Conservation (phyloP, 2,329 filamentous ascomycete species). For the Venturia pyrina region DNA sequence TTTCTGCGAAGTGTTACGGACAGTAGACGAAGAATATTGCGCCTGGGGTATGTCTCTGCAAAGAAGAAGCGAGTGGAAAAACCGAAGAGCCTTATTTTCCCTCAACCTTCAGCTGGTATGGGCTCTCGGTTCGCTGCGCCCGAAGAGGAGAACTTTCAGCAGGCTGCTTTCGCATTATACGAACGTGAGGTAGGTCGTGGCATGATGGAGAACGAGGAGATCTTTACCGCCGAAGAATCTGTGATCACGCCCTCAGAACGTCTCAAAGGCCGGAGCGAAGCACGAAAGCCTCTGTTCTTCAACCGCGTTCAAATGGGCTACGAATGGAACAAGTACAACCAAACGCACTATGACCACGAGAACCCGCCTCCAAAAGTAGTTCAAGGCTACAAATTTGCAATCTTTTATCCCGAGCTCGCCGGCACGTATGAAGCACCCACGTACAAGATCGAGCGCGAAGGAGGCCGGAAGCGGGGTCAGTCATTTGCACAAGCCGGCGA, state of each 20-base stretch:
- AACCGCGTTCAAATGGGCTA: slow-evolving; percentile 98
- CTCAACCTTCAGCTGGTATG: slow-evolving; percentile 38
- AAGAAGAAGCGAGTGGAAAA: slow-evolving; percentile 28
- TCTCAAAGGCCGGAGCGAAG: slow-evolving; percentile 68
- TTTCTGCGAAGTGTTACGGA: slow-evolving; percentile 47
- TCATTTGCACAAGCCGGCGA: slow-evolving; percentile 89
- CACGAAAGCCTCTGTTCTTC: slow-evolving; percentile 92
- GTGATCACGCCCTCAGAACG: slow-evolving; percentile 56
- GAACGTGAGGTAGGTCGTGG: slow-evolving; percentile 88
- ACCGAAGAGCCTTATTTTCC: slow-evolving; percentile 26
- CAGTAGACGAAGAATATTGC: slow-evolving; percentile 51
- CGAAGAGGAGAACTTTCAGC: slow-evolving; percentile 70
- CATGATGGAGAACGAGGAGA: slow-evolving; percentile 87
- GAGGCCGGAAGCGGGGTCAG: slow-evolving; percentile 79
- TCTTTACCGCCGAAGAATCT: slow-evolving; percentile 83
- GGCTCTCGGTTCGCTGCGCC: slow-evolving; percentile 60
- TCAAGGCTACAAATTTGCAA: slow-evolving; percentile 98
- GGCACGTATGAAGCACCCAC: slow-evolving; percentile 92
- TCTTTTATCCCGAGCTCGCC: slow-evolving; percentile 95
- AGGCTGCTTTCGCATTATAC: slow-evolving; percentile 79
- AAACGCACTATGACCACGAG: slow-evolving; percentile 98
- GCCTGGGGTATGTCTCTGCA: slow-evolving; percentile 58
- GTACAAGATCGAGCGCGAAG: slow-evolving; percentile 89
- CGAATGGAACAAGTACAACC: slow-evolving; percentile 99
- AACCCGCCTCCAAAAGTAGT: slow-evolving; percentile 97